Base-by-base conservation (phyloP, 140 eudicot genomes). In the Oenanthe javanica region DNA sequence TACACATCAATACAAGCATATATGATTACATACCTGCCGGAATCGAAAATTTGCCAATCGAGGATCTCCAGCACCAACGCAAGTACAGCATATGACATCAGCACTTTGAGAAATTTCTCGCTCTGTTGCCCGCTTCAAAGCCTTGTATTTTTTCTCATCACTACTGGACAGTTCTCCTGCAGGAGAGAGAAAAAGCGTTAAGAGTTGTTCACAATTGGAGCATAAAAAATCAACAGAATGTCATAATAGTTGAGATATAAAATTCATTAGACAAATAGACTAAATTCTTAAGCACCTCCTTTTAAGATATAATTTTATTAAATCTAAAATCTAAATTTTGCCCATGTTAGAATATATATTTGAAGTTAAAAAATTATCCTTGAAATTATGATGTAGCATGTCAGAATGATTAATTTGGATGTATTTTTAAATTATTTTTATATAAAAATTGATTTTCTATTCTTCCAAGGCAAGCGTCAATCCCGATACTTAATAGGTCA, bases 1-100 rank as follows among this genome's bases (percentile, higher is more conserved):
- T 1, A 75, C 27, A 75, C 21, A 75, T 27, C 40, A 15, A 71
- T 25, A 45, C 45, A 61, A 14, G 72, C 38, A 36, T 36, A 52
- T n/a, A 57, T 73, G 10, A 47, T 71, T 50, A 54, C 79, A 76
- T 75, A 93, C 99, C 97, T 96, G 99, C 64, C 99, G 98, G 75
- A 93, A 96, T 85, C 99, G 87, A 77, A 96, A 96, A 85, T 96
- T 96, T 76, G 97, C 90, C 86, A 96, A 82, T 23, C 99, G 92
- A 78, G 99, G 99, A 89, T 96, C 99, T 74, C 99, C 99, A 72
- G 99, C 99, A 74, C 99, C 99, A 81, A 96, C 99, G 84, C 99
- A 96, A 57, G 99, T 96, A 85, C 99, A 96, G 55, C 99, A 96
- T 84, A 96, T 96, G 43, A 96, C 99, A 85, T 96, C 99, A 84